These are phyloP conservation scores for Ichthyophthirius multifiliis DNA, from an alignment of 169 alveolate genomes.

Conservation along the genomic window DNA sequence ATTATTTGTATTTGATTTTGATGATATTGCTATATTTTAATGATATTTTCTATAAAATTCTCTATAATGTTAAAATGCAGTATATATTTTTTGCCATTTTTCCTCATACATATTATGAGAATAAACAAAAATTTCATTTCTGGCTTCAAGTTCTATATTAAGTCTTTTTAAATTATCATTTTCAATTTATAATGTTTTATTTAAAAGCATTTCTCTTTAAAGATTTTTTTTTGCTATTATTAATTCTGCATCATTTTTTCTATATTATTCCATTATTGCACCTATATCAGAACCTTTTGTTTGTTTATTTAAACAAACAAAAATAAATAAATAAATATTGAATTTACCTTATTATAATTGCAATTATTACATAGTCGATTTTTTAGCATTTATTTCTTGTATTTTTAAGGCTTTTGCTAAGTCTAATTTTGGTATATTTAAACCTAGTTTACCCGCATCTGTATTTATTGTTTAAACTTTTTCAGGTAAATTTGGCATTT, in stretches of 20 bases:
- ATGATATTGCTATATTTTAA: not conserved
- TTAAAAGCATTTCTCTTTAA: slow-evolving; percentile 1
- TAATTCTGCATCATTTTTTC: not conserved
- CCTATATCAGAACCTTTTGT: too few relatives aligned
- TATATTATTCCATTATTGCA: too few relatives aligned
- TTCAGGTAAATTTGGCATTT: not conserved
- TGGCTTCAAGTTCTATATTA: not conserved
- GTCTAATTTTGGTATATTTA: slow-evolving; percentile 31
- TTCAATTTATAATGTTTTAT: not conserved
- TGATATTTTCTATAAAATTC: not conserved
- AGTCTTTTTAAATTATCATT: not conserved
- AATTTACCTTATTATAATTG: not conserved
- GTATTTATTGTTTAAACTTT: not conserved
- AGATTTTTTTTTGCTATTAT: not conserved
- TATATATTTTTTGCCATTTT: slow-evolving; percentile 5
- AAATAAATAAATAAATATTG: too few relatives aligned
- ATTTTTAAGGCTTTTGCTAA: slow-evolving; percentile 32
- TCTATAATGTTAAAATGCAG: not conserved
- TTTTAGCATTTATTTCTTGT: slow-evolving; percentile 39
- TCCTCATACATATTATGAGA: not conserved
- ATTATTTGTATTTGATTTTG: not conserved
- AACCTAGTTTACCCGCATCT: not conserved
- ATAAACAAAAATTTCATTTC: not conserved
- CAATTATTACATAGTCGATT: not conserved
- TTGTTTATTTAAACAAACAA: too few relatives aligned